Conservation (phyloP, 2,329 filamentous ascomycete genomes). For the Xenoacremonium recifei region DNA sequence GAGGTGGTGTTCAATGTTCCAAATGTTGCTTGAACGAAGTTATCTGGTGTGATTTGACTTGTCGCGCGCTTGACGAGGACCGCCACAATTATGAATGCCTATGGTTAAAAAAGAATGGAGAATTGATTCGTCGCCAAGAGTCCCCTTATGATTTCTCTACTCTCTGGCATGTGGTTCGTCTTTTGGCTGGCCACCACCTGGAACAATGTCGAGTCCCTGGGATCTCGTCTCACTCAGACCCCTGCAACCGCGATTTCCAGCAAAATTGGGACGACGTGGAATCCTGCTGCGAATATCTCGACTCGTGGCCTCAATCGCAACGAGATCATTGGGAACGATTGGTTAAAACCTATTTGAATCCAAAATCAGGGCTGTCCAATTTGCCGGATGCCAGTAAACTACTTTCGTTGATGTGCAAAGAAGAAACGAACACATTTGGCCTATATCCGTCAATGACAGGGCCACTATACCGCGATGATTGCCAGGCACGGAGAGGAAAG, state of each 20-base stretch:
- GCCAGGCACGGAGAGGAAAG: constrained; percentile 17
- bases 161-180: constrained; percentile 27
- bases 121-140: constrained; percentile 15
- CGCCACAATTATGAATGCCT: constrained; percentile 26
- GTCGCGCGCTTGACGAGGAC: constrained; percentile 15
- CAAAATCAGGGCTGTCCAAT: constrained; percentile 12
- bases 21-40: constrained; percentile 21
- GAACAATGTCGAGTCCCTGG: constrained; percentile 11
- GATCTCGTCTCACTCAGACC: not conserved
- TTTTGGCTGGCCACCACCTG: constrained; percentile 23
- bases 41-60: constrained; percentile 25
- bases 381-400: no score
- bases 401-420: constrained; percentile 25
- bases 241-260: constrained; percentile 17
- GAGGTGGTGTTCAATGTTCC: constrained; percentile 13
- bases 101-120: constrained; percentile 21
- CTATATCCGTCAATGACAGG: constrained; percentile 24
- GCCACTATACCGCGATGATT: constrained; percentile 11
- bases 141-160: constrained; percentile 26
- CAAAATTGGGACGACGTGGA: constrained; percentile 25
- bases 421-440: constrained; percentile 30
- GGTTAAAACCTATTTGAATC: constrained; percentile 20
- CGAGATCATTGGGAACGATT: constrained; percentile 24
- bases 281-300: constrained; percentile 26
- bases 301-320: constrained; percentile 26